Base-by-base conservation (phyloP, 805 yeast species). In the Wickerhamomyces alni region DNA sequence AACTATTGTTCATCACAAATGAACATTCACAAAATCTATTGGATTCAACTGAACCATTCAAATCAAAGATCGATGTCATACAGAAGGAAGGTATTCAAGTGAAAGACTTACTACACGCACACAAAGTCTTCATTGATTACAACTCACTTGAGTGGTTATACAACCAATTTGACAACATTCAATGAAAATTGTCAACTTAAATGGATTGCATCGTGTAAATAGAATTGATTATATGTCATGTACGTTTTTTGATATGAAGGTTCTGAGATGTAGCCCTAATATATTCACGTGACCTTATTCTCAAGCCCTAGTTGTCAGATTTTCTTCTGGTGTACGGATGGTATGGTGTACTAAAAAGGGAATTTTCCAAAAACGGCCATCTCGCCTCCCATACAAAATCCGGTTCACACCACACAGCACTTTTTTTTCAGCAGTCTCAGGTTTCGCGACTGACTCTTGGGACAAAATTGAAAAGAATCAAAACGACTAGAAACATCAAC, bases 11-110 rank as follows among this genome's bases (percentile, higher is more conserved):
- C 57, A 71, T 88, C 36, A 80, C 85, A 2, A 70, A 78, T 48
- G 75, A 68, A 35, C 58, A 67, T 52, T 69, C 85, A 51, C 62
- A 63, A 40, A 85, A 85, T 50, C 70, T 87, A 50, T 65, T 80
- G 45, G 60, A 69, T 34, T 74, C 87, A 16, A 74, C 86, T 9
- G 75, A 70, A 36, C 55, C 61, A 35, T 69, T 66, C 51, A 74
- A 75, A 44, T 61, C 63, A 24, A 76, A 73, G 51, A 74, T 85
- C 33, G 82, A 73, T 43, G 77, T 88, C 26, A 63, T 84, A 44
- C 75, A 78, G 46, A 80, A 82, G 58, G 94, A 87, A 54, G 83
- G 82, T 17, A 76, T 87, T 28, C 85, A 82, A 57, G 91, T 89
- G 16, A 78, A 89, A 62, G 95, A 88, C 58, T 54, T 89, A 37